Base-by-base conservation (phyloP, 176 grass and related monocot species). In the Chloris gayana region DNA sequence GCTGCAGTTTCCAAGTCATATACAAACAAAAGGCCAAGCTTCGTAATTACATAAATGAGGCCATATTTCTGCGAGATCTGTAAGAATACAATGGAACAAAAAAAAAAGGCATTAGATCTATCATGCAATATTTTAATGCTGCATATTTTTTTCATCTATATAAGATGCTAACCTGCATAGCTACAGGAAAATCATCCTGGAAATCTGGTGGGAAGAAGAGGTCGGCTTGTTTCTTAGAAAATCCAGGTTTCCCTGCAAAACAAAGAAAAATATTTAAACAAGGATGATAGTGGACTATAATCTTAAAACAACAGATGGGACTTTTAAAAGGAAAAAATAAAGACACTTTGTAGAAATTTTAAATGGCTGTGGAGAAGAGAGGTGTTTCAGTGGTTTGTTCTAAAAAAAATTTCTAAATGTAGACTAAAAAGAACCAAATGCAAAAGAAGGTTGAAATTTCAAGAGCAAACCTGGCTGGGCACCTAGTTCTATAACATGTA, bases 1-100 rank as follows among this genome's bases (percentile, higher is more conserved):
- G 92, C 73, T 4, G 92, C 92, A 34, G 96, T 93, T 83, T 98
- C 96, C 88, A 98, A 81, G 86, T 95, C 96, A 87, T 98, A 95
- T 76, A 98, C 96, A 88, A 98, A 98, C 63, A 98, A 76, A 83
- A 98, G 79, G 21, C 96, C 96, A 77, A 98, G 90, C 78, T 98
- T 98, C 49, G 92, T 98, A 79, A 98, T 95, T 69, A 99, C 96
- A 84, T 91, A 99, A 61, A 93, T 79, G 74, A 99, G 89, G 51
- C 92, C 88, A 87, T 99, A 99, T 75, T 99, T 99, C 66, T 95
- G 96, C 29, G 96, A 99, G 49, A 99, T 89, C 96, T 99, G 82
- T 65, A 81, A 31, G 29, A 17, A 88, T 26, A 18, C 46, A 84
- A 47, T 6, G 39, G 62, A n/a, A n/a, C n/a, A 78, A 26, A 61